A percentile compares a stretch with the other conserved stretches of the same genome.
These are phyloP conservation scores for Spathaspora hagerdaliae DNA, from an alignment of 805 yeast genomes.

Conservation along the genomic window DNA sequence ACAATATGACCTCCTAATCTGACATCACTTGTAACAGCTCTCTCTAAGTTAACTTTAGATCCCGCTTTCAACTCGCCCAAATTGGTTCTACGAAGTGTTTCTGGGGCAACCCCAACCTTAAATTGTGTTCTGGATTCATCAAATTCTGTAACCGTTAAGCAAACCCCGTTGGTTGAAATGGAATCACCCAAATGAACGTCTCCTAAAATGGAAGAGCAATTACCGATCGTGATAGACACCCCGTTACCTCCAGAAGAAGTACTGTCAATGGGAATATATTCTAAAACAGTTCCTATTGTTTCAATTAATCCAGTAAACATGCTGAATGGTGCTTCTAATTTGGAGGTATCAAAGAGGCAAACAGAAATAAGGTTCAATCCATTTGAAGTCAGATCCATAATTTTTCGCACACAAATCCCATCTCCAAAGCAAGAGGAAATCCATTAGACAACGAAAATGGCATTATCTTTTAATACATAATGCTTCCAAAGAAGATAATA, in stretches of 20 bases:
- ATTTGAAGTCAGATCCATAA: no score
- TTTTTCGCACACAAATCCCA: no score
- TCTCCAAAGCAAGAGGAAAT: no score
- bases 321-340: not conserved
- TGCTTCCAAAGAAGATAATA: no score
- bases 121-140: slow-evolving; percentile 45
- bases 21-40: slow-evolving; percentile 82
- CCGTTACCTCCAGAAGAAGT: slow-evolving; percentile 67
- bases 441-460: no score
- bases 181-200: slow-evolving; percentile 95
- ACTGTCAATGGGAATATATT: slow-evolving; percentile 43
- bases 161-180: slow-evolving; percentile 83
- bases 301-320: slow-evolving; percentile 98
- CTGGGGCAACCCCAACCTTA: slow-evolving; percentile 91
- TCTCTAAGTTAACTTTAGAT: slow-evolving; percentile 74
- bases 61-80: slow-evolving; percentile 59
- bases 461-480: no score
- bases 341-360: not conserved
- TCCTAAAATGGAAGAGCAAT: slow-evolving; percentile 56
- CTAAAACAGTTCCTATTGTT: slow-evolving; percentile 63
- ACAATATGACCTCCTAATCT: slow-evolving; percentile 97
- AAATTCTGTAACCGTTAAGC: slow-evolving; percentile 89
- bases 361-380: not conserved
- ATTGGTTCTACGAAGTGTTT: slow-evolving; percentile 79
- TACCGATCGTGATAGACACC: slow-evolving; percentile 60